Percentiles rank a stretch among this genome's conserved stretches.
Conservation (phyloP, 2,329 filamentous ascomycete genomes). For the Fusarium verticillioides region DNA sequence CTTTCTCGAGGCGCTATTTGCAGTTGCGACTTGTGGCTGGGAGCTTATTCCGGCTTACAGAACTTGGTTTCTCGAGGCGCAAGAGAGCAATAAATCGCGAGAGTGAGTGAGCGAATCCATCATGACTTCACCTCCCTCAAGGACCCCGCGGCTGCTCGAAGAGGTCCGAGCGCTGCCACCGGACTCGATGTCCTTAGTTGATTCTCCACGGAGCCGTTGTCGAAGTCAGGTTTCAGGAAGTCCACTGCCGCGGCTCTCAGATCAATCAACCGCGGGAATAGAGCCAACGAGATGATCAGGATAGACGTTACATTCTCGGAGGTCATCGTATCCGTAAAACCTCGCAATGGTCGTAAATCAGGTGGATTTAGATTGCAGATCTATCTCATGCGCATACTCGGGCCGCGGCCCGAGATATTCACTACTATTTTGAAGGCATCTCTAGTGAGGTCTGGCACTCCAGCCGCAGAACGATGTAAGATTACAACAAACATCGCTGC, state of each 20-base stretch:
- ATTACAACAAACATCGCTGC: neutral
- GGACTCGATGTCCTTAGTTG: neutral
- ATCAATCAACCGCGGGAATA: neutral
- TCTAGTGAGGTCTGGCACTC: neutral
- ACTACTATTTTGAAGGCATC: neutral
- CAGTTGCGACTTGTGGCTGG: too few species aligned
- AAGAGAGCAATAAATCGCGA: neutral
- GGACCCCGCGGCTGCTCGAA: neutral
- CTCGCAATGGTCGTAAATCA: neutral
- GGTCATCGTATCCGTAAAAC: neutral
- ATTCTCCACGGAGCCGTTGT: neutral
- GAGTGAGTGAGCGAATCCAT: neutral
- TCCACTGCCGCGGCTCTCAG: neutral
- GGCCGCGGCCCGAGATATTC: neutral
- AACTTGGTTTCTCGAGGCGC: too few species aligned
- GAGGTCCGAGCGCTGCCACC: neutral
- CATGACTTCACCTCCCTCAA: neutral
- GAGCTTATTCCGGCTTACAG: too few species aligned
- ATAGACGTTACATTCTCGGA: neutral
- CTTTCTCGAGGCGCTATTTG: neutral
- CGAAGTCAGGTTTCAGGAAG: neutral
- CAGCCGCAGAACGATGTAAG: neutral
- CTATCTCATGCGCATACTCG: neutral
- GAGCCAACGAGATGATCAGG: neutral
- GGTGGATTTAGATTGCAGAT: neutral